Conservation (phyloP, 345 rosid species). For the Orychophragmus violaceus region DNA sequence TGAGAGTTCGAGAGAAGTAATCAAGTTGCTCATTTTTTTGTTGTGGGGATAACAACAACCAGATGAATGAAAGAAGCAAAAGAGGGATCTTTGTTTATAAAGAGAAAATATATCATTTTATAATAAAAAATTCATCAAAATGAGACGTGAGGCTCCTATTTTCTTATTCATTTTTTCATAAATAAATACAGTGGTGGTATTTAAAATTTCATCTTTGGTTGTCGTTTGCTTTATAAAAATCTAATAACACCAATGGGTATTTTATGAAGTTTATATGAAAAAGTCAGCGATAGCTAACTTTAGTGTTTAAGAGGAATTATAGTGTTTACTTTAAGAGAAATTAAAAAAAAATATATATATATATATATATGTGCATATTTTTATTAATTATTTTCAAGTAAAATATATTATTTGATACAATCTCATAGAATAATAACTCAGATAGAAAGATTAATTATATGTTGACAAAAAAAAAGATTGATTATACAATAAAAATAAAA, state of each 20-base stretch:
- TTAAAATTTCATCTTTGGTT: constrained; percentile 2
- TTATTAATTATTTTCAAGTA: too few relatives aligned
- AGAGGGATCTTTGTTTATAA: constrained; percentile 22
- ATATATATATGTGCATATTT: too few relatives aligned
- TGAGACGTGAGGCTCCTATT: constrained; percentile 2
- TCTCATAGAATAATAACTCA: too few relatives aligned
- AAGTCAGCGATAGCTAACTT: neutral
- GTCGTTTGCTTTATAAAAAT: constrained; percentile 12
- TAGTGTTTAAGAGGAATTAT: neutral
- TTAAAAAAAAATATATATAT: too few relatives aligned
- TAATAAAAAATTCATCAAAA: neutral
- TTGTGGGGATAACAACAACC: constrained; percentile 6
- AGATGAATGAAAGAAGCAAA: constrained; percentile 21
- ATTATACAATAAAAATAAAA: too few relatives aligned
- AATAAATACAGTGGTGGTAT: constrained; percentile 2
- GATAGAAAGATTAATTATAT: too few relatives aligned
- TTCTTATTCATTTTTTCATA: neutral
- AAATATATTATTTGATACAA: too few relatives aligned
- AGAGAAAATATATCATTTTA: neutral
- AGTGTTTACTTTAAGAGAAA: too few relatives aligned
- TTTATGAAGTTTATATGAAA: neutral
- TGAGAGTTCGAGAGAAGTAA: constrained; percentile 32
- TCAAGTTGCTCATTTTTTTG: constrained; percentile 37
- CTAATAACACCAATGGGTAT: neutral
- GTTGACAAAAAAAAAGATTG: too few relatives aligned